Conservation (phyloP, 2,329 filamentous ascomycete species). For the Hortaea werneckii region DNA sequence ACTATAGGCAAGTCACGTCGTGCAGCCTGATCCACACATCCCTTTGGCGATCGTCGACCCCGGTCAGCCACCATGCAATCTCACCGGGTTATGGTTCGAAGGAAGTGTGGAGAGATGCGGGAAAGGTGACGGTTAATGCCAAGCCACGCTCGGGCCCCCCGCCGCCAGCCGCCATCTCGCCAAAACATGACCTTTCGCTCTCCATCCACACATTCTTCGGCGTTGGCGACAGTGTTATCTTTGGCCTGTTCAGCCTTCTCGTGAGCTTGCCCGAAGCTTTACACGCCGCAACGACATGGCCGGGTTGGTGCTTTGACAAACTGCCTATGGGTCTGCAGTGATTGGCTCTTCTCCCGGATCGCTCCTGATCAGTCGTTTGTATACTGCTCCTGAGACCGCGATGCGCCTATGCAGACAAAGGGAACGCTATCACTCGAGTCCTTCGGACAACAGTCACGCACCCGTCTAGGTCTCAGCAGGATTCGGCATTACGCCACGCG, state of each 20-base stretch:
- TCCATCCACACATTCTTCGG: slow-evolving; percentile 10
- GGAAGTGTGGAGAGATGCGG: slow-evolving; percentile 2
- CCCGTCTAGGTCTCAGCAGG: not conserved
- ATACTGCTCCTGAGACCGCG: not conserved
- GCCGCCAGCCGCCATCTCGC: not conserved
- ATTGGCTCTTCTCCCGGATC: not conserved
- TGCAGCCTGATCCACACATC: slow-evolving; percentile 12
- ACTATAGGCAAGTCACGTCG: not conserved
- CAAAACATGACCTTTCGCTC: slow-evolving; percentile 2
- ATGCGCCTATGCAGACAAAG: not conserved
- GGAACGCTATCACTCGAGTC: not conserved
- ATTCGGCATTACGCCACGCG: slow-evolving; percentile 1
- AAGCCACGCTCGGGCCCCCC: slow-evolving; percentile 1
- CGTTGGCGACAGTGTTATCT: slow-evolving; percentile 6
- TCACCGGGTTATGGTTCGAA: slow-evolving; percentile 4
- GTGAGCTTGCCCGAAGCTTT: not conserved
- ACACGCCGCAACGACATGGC: not conserved
- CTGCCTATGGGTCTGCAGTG: not conserved
- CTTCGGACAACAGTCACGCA: not conserved
- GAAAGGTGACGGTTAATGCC: not conserved
- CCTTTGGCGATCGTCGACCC: slow-evolving; percentile 16
- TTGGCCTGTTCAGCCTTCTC: not conserved
- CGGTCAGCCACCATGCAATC: slow-evolving; percentile 18
- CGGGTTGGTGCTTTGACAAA: not conserved
- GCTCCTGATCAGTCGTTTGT: not conserved